A percentile compares a stretch with the other conserved stretches of the same genome.
Evolutionary conservation across 148 eudicot species (phyloP).

Genomic region (Limonium bicolor): DNA sequence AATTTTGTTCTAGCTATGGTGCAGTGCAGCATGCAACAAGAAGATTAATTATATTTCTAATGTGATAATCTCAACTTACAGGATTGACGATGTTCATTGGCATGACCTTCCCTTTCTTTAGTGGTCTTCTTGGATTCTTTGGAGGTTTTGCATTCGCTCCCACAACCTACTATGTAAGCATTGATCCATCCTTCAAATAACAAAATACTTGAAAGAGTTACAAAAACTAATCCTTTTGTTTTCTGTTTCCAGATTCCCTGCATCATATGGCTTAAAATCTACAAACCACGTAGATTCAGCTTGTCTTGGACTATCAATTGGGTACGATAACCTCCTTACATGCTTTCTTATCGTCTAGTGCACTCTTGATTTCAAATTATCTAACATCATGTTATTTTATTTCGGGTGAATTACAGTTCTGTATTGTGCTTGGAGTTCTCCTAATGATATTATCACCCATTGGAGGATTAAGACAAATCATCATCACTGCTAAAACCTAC

Average conservation of each 20-base stretch:
- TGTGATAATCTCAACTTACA: background rate
- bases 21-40: too few species aligned
- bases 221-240: too few species aligned
- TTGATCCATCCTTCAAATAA: too few species aligned
- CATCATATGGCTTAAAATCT: too few species aligned
- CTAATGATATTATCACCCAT: constrained; percentile 7
- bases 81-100: constrained; percentile 3
- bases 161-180: constrained; percentile 1
- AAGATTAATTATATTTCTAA: background rate
- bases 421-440: constrained; percentile 3
- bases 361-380: too few species aligned
- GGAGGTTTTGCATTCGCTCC: constrained; percentile 6
- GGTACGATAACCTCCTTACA: too few species aligned
- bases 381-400: too few species aligned
- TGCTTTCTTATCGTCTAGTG: too few species aligned
- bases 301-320: too few species aligned
- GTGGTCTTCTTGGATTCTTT: constrained; percentile 6
- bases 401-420: background rate
- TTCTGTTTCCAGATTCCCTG: too few species aligned
- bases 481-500: constrained; percentile 3
- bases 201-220: too few species aligned
- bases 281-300: too few species aligned
- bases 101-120: constrained; percentile 3
- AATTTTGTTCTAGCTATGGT: background rate
- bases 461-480: constrained; percentile 7